Conservation (phyloP, 176 grass and related monocot genomes). For the Eragrostis nindensis region DNA sequence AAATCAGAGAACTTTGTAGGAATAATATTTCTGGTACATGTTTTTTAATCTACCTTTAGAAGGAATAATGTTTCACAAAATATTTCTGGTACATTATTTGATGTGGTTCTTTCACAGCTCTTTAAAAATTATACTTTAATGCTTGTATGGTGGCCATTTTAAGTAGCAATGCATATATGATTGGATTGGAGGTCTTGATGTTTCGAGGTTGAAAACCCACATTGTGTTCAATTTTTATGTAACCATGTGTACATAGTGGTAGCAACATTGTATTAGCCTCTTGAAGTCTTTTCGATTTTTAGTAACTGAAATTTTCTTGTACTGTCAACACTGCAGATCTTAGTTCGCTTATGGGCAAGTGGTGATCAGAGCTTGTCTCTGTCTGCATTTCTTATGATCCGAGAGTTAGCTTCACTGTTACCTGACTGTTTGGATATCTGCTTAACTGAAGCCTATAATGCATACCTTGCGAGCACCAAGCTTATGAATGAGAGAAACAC, state of each 20-base stretch:
- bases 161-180: conserved; percentile 23
- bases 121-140: conserved; percentile 7
- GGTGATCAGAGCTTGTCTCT: conserved; percentile 70
- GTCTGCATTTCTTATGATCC: conserved; percentile 72
- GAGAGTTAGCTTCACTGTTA: conserved; percentile 64
- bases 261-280: conserved; percentile 14
- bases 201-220: background rate
- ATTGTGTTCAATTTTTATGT: conserved; percentile 17
- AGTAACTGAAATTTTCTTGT: conserved; percentile 16
- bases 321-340: conserved; percentile 57
- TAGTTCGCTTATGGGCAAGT: conserved; percentile 83
- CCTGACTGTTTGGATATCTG: conserved; percentile 73
- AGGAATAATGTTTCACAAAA: conserved; percentile 17
- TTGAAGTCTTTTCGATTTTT: conserved; percentile 9
- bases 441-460: conserved; percentile 70
- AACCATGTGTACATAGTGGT: background rate
- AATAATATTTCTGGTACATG: background rate
- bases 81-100: too few relatives aligned
- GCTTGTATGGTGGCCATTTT: conserved; percentile 11
- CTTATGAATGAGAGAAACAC: conserved; percentile 67
- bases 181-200: conserved; percentile 7
- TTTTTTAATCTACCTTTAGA: background rate
- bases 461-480: conserved; percentile 77
- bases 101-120: background rate
- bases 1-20: background rate